Conservation (phyloP, 176 grass and related monocot species). For the Luzula sylvatica region DNA sequence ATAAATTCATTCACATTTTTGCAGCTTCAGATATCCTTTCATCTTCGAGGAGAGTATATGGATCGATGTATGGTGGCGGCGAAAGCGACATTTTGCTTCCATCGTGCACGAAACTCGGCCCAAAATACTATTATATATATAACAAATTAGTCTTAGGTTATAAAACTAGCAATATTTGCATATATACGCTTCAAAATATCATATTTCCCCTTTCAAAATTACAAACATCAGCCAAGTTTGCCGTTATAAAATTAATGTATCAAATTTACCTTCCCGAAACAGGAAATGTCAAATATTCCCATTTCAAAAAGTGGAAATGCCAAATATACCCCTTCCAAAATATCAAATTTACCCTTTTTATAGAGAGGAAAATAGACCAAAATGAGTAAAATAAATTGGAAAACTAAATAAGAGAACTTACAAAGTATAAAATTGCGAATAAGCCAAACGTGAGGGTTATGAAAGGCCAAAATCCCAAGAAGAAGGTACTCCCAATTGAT, state of each 20-base stretch:
- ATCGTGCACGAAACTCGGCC: constrained; percentile 68
- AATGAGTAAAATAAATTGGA: background rate
- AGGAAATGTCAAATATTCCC: too few relatives aligned
- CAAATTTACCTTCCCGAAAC: too few relatives aligned
- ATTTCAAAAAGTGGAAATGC: too few relatives aligned
- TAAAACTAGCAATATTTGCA: background rate
- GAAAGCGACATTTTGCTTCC: constrained; percentile 36
- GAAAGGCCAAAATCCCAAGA: constrained; percentile 72
- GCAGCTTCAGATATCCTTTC: constrained; percentile 51
- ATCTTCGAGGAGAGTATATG: constrained; percentile 78
- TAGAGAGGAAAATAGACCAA: too few relatives aligned
- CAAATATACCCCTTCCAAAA: too few relatives aligned
- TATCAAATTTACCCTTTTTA: background rate
- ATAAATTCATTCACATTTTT: constrained; percentile 31
- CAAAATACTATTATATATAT: constrained; percentile 60
- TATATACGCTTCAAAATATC: too few relatives aligned
- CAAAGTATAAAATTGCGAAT: constrained; percentile 69
- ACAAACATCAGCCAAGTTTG: too few relatives aligned
- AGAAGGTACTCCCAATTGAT: constrained; percentile 81
- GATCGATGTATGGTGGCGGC: constrained; percentile 60
- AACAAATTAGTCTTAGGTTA: background rate
- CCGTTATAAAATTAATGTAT: too few relatives aligned
- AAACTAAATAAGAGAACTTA: constrained; percentile 20
- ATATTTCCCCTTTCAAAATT: too few relatives aligned
- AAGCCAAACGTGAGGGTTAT: constrained; percentile 52